Percentiles rank a stretch among this genome's conserved stretches.
Evolutionary conservation across 2,329 filamentous ascomycete species (phyloP).

Genomic region (Emydomyces testavorans): DNA sequence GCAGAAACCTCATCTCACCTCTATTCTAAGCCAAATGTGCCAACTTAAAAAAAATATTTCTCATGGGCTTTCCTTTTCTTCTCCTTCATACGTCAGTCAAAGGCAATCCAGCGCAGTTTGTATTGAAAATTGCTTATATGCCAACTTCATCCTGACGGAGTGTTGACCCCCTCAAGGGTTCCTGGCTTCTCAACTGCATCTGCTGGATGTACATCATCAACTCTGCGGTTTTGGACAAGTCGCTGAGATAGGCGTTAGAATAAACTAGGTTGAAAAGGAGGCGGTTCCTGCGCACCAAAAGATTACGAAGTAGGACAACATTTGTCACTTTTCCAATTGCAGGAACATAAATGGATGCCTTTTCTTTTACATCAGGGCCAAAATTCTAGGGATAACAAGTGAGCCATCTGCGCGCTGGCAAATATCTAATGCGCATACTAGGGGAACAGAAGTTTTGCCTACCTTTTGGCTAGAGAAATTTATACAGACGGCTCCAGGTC

Average conservation of each 20-base stretch:
- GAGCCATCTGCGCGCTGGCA: not conserved
- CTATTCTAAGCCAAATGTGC: no score
- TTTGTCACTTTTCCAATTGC: slow-evolving; percentile 98
- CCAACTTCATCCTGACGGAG: not conserved
- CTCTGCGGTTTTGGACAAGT: slow-evolving; percentile 35
- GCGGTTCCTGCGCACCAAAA: slow-evolving; percentile 53
- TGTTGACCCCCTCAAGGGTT: slow-evolving; percentile 26
- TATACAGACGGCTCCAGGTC: slow-evolving; percentile 92
- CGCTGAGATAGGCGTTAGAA: slow-evolving; percentile 20
- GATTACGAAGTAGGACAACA: slow-evolving; percentile 74
- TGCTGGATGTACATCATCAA: slow-evolving; percentile 32
- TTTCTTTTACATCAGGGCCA: slow-evolving; percentile 78
- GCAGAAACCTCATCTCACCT: no score
- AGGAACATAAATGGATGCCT: slow-evolving; percentile 91
- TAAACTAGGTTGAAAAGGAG: not conserved
- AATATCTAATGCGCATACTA: not conserved
- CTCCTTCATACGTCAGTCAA: no score
- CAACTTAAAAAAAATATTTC: no score
- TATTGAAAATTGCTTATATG: no score
- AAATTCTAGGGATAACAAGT: slow-evolving; percentile 53
- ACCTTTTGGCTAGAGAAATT: slow-evolving; percentile 91
- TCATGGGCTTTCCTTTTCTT: not conserved
- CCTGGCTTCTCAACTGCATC: slow-evolving; percentile 33
- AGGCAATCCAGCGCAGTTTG: no score
- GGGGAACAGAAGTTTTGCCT: slow-evolving; percentile 14